Evolutionary conservation across 371 early-diverging fungal species (phyloP).

Genomic region (Sporodiniella umbellata): DNA sequence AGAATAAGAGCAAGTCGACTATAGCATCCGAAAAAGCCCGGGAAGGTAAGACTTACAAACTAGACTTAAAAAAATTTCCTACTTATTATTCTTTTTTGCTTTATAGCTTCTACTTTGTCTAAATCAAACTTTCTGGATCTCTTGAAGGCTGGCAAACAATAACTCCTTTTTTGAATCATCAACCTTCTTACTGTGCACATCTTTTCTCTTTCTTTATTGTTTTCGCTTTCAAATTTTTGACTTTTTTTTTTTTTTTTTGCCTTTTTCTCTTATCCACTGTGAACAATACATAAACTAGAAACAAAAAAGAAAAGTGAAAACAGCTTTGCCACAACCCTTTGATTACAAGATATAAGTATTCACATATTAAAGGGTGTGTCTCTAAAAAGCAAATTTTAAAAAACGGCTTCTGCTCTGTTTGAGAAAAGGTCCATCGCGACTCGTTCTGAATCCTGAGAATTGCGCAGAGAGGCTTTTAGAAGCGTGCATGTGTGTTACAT

Average conservation of each 20-base stretch:
- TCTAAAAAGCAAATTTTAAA: too few relatives aligned
- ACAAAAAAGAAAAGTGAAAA: background rate
- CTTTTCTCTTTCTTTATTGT: background rate
- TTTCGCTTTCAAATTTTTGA: background rate
- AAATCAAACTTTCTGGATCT: constrained; percentile 64
- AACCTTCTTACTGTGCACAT: background rate
- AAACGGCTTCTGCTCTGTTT: too few relatives aligned
- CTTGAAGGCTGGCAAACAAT: constrained; percentile 51
- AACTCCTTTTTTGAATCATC: background rate
- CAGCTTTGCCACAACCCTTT: too few relatives aligned
- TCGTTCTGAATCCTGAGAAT: too few relatives aligned
- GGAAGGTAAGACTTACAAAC: constrained; percentile 19
- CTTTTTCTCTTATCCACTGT: too few relatives aligned
- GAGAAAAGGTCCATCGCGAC: too few relatives aligned
- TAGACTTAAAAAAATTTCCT: too few relatives aligned
- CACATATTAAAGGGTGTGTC: too few relatives aligned
- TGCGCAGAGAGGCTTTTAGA: too few relatives aligned
- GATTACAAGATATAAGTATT: too few relatives aligned
- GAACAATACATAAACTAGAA: background rate
- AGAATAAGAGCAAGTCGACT: constrained; percentile 38
- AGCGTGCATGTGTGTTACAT: too few relatives aligned
- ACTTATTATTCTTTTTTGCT: too few relatives aligned
- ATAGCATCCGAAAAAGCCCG: constrained; percentile 56
- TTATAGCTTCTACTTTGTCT: constrained; percentile 56
- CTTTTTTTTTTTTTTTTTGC: background rate